phyloP scores from a whole-genome alignment of 108 stramenopile species.

The Parmales sp. region DNA sequence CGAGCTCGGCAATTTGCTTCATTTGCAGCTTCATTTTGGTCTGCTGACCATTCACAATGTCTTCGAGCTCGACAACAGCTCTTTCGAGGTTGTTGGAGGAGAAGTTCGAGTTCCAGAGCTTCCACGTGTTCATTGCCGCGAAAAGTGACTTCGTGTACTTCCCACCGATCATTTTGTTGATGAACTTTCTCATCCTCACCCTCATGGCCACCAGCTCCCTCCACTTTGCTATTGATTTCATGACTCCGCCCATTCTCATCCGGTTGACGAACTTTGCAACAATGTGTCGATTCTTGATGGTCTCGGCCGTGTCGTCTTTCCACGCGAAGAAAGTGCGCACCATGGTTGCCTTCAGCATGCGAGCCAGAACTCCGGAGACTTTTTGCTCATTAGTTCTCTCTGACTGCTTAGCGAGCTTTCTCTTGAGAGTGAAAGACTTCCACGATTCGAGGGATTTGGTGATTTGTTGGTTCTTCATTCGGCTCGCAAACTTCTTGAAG shows the following conservation, averaged over 20 bases:
- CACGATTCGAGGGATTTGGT: neutral
- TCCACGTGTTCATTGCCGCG: neutral
- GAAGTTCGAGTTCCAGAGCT: neutral
- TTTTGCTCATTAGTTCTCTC: neutral
- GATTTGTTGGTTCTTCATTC: neutral
- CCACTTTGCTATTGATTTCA: neutral
- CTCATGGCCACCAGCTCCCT: neutral
- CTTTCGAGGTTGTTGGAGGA: neutral
- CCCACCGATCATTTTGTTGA: slow-evolving; percentile 5
- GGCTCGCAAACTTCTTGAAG: neutral
- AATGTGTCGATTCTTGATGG: neutral
- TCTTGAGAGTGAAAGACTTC: neutral
- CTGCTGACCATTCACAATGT: neutral
- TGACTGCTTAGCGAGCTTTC: neutral
- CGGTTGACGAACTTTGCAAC: slow-evolving; percentile 1
- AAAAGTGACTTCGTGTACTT: neutral
- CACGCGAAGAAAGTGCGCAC: neutral
- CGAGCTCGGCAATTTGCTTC: neutral
- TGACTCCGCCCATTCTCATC: slow-evolving; percentile 9
- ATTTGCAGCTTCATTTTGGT: neutral
- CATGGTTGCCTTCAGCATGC: slow-evolving; percentile 1
- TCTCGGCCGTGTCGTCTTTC: neutral
- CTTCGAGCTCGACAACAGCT: neutral
- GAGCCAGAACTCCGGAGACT: neutral
- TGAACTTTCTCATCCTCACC: neutral